A percentile compares a stretch with the other conserved stretches of the same genome.
Evolutionary conservation across 1,284 basidiomycete species (phyloP).

Genomic region (Moesziomyces sp.): DNA sequence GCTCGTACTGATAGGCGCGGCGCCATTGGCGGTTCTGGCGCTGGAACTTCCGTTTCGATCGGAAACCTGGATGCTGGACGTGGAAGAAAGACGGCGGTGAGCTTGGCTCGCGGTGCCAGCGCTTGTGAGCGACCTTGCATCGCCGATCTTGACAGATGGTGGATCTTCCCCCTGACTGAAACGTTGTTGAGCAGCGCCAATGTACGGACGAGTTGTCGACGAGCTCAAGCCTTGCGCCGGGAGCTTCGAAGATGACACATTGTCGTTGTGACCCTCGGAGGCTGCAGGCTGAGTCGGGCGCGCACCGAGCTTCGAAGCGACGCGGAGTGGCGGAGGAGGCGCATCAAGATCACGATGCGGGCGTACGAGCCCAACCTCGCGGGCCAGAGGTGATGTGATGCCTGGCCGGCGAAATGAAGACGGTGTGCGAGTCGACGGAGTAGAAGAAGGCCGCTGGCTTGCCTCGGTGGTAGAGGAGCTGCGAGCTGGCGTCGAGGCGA

Average conservation of each 20-base stretch:
- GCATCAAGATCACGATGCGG: slow-evolving; percentile 28
- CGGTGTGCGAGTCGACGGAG: slow-evolving; percentile 2
- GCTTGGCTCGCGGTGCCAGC: background rate
- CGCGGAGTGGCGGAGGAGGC: slow-evolving; percentile 38
- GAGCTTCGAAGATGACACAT: background rate
- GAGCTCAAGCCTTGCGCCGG: background rate
- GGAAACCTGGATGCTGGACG: background rate
- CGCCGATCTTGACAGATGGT: background rate
- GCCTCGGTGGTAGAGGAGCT: background rate
- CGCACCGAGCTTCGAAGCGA: slow-evolving; percentile 35
- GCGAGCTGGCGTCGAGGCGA: background rate
- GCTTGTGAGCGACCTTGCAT: background rate
- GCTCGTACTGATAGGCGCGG: slow-evolving; percentile 11
- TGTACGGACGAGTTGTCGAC: background rate
- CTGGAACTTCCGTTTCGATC: background rate
- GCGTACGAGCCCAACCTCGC: slow-evolving; percentile 19
- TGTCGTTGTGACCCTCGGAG: background rate
- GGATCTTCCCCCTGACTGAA: background rate
- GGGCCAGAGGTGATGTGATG: slow-evolving; percentile 22
- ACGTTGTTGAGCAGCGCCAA: background rate
- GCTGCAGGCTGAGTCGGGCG: background rate
- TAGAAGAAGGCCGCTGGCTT: background rate
- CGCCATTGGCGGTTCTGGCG: slow-evolving; percentile 1
- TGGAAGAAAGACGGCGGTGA: background rate
- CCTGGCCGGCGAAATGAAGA: slow-evolving; percentile 18